Percentiles rank a stretch among this genome's conserved stretches.
Evolutionary conservation across 495 filamentous ascomycete genomes (phyloP).

Genomic region (Xylaria intraflava): DNA sequence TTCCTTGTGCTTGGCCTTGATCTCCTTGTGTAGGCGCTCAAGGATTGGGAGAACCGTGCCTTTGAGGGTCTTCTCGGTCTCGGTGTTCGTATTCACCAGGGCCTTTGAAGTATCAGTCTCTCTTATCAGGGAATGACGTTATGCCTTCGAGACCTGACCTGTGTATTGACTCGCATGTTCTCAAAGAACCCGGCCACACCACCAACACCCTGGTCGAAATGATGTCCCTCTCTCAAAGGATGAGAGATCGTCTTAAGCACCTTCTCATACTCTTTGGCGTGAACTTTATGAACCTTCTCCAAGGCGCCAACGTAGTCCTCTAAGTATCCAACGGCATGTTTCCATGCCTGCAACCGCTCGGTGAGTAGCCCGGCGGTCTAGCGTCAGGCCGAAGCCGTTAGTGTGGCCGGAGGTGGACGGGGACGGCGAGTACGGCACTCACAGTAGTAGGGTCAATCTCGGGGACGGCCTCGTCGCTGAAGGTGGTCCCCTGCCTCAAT

Average conservation of each 20-base stretch:
- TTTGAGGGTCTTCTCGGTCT: constrained; percentile 83
- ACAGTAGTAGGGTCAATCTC: constrained; percentile 75
- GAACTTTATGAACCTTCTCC: constrained; percentile 74
- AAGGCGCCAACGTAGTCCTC: constrained; percentile 80
- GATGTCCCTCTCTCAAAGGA: constrained; percentile 77
- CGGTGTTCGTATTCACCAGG: constrained; percentile 75
- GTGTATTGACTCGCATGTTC: constrained; percentile 85
- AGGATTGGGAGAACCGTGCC: constrained; percentile 77
- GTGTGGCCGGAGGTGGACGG: constrained; percentile 8
- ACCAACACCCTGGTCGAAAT: constrained; percentile 81
- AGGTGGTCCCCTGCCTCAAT: constrained; percentile 47
- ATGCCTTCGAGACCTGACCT: constrained; percentile 42
- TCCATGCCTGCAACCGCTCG: constrained; percentile 87
- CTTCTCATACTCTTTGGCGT: constrained; percentile 93
- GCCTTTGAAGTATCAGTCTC: constrained; percentile 42
- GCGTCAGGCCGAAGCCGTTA: not conserved
- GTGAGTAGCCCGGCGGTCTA: constrained; percentile 71
- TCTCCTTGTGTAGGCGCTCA: constrained; percentile 86
- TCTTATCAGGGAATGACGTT: not conserved
- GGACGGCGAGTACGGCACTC: constrained; percentile 21
- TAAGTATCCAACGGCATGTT: constrained; percentile 83
- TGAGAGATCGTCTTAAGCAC: constrained; percentile 86
- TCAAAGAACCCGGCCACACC: constrained; percentile 87
- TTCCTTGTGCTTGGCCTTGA: constrained; percentile 92
- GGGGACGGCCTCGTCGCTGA: constrained; percentile 59